Conservation (phyloP, 2,329 filamentous ascomycete species). For the Sclerotinia nivalis region DNA sequence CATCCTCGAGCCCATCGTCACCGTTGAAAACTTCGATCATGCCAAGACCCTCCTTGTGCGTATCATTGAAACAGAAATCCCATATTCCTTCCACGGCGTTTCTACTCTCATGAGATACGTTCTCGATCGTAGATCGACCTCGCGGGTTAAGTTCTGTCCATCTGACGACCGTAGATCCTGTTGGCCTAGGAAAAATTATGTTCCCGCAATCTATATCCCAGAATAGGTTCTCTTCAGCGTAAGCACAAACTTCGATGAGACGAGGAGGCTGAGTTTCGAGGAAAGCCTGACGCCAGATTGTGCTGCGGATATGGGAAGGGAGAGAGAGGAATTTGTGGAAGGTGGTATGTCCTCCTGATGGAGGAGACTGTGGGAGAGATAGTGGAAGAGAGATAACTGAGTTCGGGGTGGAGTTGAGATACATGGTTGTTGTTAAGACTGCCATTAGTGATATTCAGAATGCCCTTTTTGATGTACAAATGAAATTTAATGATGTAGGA, state of each 20-base stretch:
- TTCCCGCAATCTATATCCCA: slow-evolving; percentile 14
- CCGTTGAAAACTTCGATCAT: background rate
- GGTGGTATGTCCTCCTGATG: no score
- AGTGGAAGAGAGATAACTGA: background rate
- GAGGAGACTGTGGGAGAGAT: background rate
- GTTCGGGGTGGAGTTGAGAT: background rate
- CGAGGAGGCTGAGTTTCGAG: slow-evolving; percentile 12
- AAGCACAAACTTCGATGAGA: slow-evolving; percentile 15
- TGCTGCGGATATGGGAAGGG: background rate
- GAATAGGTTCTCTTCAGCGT: background rate
- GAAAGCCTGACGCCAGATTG: slow-evolving; percentile 18
- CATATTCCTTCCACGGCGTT: background rate
- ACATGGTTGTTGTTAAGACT: background rate
- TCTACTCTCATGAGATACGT: slow-evolving; percentile 4
- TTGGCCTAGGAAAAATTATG: slow-evolving; percentile 14
- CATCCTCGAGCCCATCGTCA: background rate
- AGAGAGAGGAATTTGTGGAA: background rate
- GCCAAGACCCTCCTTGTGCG: background rate
- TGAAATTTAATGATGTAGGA: background rate
- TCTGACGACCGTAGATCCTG: slow-evolving; percentile 4
- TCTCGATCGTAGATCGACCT: background rate
- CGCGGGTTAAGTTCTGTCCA: slow-evolving; percentile 10
- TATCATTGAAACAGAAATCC: slow-evolving; percentile 15
- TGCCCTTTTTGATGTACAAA: background rate
- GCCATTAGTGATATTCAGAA: background rate